phyloP scores from a whole-genome alignment of 1,284 basidiomycete species.

The Phellopilus nigrolimitatus region DNA sequence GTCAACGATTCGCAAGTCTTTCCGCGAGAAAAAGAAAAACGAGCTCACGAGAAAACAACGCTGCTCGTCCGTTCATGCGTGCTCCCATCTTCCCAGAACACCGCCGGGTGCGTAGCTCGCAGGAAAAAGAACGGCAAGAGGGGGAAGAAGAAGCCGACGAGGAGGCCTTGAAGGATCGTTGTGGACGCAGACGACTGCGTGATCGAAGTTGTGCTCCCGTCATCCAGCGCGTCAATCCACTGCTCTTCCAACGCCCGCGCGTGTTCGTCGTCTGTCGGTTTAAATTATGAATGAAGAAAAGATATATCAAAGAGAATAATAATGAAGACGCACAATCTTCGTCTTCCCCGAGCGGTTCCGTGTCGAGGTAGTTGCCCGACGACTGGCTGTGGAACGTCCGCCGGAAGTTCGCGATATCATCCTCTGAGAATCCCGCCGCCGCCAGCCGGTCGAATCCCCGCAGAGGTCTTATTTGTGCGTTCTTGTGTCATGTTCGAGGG shows the following conservation, averaged over 20 bases:
- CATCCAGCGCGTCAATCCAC: constrained; percentile 90
- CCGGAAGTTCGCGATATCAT: constrained; percentile 83
- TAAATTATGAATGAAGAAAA: not conserved
- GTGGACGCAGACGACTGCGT: constrained; percentile 40
- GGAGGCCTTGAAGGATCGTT: constrained; percentile 73
- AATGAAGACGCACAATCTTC: constrained; percentile 57
- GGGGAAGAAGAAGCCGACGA: constrained; percentile 89
- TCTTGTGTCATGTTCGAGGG: constrained; percentile 33
- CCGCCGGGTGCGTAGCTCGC: constrained; percentile 57
- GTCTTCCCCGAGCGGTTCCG: constrained; percentile 59
- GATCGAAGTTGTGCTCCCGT: constrained; percentile 47
- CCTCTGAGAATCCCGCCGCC: constrained; percentile 80
- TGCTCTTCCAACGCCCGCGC: constrained; percentile 88
- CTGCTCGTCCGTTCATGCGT: constrained; percentile 51
- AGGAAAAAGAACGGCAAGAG: constrained; percentile 83
- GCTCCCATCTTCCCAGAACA: constrained; percentile 71
- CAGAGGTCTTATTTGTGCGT: constrained; percentile 68
- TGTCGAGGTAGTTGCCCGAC: constrained; percentile 60
- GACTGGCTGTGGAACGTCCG: constrained; percentile 81
- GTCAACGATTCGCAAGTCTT: constrained; percentile 19
- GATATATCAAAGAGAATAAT: not conserved
- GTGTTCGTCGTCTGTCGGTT: constrained; percentile 75
- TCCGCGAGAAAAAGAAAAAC: too few relatives aligned
- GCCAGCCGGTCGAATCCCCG: constrained; percentile 85
- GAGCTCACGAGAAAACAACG: constrained; percentile 68